Conservation (phyloP, 768 basidiomycete species). For the Pilatotrama ljubarskyi region DNA sequence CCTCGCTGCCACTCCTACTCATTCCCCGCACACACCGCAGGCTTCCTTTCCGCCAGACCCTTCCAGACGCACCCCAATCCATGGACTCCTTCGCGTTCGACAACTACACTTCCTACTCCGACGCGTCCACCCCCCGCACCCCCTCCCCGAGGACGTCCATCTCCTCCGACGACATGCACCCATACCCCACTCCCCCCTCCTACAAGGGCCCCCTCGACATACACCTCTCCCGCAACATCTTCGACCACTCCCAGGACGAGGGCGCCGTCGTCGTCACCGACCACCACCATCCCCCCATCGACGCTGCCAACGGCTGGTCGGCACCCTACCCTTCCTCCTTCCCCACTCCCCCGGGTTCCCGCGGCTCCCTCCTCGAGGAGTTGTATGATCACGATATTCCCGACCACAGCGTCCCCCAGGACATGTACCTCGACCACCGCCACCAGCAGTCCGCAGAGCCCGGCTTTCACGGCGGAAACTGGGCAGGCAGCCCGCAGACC, state of each 20-base stretch:
- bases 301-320: slow-evolving; percentile 29
- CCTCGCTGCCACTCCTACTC: slow-evolving; percentile 7
- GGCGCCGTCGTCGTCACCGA: slow-evolving; percentile 42
- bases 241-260: slow-evolving; percentile 46
- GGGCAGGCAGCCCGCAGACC: slow-evolving; percentile 33
- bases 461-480: slow-evolving; percentile 27
- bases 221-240: slow-evolving; percentile 52
- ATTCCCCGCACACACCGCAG: slow-evolving; percentile 16
- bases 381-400: slow-evolving; percentile 63
- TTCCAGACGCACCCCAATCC: slow-evolving; percentile 12
- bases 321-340: slow-evolving; percentile 38
- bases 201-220: slow-evolving; percentile 45
- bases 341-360: slow-evolving; percentile 38
- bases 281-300: slow-evolving; percentile 32
- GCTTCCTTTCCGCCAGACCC: slow-evolving; percentile 20
- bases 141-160: slow-evolving; percentile 58
- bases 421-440: slow-evolving; percentile 27
- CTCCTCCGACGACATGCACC: slow-evolving; percentile 38
- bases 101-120: slow-evolving; percentile 63
- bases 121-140: slow-evolving; percentile 70
- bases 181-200: slow-evolving; percentile 32
- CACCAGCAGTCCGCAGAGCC: slow-evolving; percentile 27
- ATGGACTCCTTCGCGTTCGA: slow-evolving; percentile 56
- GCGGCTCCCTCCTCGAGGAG: slow-evolving; percentile 66
- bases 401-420: slow-evolving; percentile 39